These are phyloP conservation scores for Aureobasidium sp. DNA, from an alignment of 2,329 filamentous ascomycete species.

Conservation along the genomic window DNA sequence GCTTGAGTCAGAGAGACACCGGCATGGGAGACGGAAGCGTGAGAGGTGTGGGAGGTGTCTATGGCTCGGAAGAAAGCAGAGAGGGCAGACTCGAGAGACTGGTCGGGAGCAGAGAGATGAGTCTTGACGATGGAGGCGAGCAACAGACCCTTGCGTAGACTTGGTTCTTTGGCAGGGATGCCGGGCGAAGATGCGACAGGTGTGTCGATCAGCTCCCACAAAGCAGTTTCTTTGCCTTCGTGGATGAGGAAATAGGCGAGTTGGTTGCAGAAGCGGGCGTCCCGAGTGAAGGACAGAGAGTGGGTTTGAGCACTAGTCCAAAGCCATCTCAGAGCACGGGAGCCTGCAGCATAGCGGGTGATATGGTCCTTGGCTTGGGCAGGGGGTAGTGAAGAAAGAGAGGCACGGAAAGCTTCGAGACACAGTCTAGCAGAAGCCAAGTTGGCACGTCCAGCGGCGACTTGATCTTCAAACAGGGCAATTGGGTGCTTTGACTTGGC, in stretches of 20 bases:
- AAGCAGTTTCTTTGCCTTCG: conserved; percentile 21
- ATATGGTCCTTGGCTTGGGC: conserved; percentile 13
- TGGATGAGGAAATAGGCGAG: conserved; percentile 20
- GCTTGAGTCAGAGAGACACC: not conserved
- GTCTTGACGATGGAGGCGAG: conserved; percentile 3
- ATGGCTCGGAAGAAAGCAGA: conserved; percentile 1
- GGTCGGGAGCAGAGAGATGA: not conserved
- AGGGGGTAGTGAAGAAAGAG: conserved; percentile 15
- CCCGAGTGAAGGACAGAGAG: conserved; percentile 17
- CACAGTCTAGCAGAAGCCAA: conserved; percentile 31
- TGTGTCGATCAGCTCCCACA: conserved; percentile 24
- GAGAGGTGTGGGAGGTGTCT: not conserved
- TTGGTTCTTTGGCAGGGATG: not conserved
- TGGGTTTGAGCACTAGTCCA: conserved; percentile 18
- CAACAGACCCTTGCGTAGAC: conserved; percentile 2
- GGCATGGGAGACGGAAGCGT: not conserved
- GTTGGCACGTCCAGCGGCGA: conserved; percentile 30
- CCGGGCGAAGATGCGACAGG: not conserved
- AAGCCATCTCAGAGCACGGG: conserved; percentile 23
- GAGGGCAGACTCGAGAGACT: not conserved
- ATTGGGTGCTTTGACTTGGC: conserved; percentile 29
- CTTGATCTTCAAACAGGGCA: conserved; percentile 32
- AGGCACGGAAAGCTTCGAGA: conserved; percentile 25
- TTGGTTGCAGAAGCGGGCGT: conserved; percentile 17
- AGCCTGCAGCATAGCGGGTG: conserved; percentile 20